Base-by-base conservation (phyloP, 2,329 filamentous ascomycete genomes). In the Phialocephala sp. region DNA sequence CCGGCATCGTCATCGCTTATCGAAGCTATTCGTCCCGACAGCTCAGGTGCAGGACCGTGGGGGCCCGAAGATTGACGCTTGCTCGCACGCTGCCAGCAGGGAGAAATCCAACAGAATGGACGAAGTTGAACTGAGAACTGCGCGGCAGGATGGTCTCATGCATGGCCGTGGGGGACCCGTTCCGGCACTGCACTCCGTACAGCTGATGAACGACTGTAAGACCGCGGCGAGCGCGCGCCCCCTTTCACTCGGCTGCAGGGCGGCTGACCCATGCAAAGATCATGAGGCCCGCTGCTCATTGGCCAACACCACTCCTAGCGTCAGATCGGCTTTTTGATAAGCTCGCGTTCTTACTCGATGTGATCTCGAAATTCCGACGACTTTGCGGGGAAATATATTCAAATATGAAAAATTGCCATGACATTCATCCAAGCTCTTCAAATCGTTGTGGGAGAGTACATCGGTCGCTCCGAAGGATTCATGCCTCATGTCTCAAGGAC, bases 301-400 rank as follows among this genome's bases (percentile, higher is more conserved):
- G 55, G 32, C 24, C 14, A 18, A 8, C 27, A 8, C 18, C 8
- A 15, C 2, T 35, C 4, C 24, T 14, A 54, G 32, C 1, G 6
- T 39, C 20, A 14, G 35, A 18, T 27, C 9, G 55, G 35, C 2
- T 9, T 37, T 32, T 22, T 39, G 55, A 39, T 57, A 37, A 39
- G 32, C 32, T 37, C 6, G 55, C 20, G 8, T 12, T 54, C 1
- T 57, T 57, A 57, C 55, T 57, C 55, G 55, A 57, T 57, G 55
- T 14, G n/a, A 57, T 57, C 55, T 57, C 55, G 35, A 57, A 41
- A 57, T 57, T 57, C 36, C 20, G 12, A 8, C 20, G 12, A 8
- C 20, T 4, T 12, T 36, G 54, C 32, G 54, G 27, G 54, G 32
- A 56, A 20, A 47, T 2, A 47, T 20, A 4, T 8, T 20, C 6